These are phyloP conservation scores for Dioszegia aurantiaca DNA, from an alignment of 768 basidiomycete species.

Conservation along the genomic window DNA sequence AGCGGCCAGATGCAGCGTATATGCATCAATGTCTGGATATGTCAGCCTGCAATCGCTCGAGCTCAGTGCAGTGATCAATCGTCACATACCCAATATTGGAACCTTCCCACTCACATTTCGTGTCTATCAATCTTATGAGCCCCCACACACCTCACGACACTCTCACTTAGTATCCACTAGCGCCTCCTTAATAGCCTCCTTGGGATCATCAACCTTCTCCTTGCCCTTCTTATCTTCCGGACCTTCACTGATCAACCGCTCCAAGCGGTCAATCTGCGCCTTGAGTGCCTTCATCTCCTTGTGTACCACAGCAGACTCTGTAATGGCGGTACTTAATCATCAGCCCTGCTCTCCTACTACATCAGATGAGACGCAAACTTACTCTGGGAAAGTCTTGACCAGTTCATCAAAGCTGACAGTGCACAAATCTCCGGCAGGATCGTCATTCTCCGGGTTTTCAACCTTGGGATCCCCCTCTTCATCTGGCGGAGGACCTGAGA, in stretches of 20 bases:
- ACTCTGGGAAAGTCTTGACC: conserved; percentile 48
- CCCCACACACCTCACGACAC: too few relatives aligned
- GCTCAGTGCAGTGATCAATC: too few relatives aligned
- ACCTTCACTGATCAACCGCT: conserved; percentile 26
- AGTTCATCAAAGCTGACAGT: conserved; percentile 36
- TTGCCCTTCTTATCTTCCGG: conserved; percentile 16
- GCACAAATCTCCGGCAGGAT: conserved; percentile 63
- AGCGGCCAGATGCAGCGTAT: too few relatives aligned
- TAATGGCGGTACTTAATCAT: conserved; percentile 44
- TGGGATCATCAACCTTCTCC: conserved; percentile 12
- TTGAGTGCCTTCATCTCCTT: conserved; percentile 37
- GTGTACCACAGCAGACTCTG: conserved; percentile 40
- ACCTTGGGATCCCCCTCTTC: conserved; percentile 53
- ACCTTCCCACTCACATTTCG: too few relatives aligned
- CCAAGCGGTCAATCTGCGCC: conserved; percentile 40
- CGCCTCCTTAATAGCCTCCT: conserved; percentile 14
- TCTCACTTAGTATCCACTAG: conserved; percentile 10
- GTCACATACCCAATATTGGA: too few relatives aligned
- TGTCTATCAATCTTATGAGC: too few relatives aligned
- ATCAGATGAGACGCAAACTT: conserved; percentile 13
- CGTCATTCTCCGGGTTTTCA: conserved; percentile 71
- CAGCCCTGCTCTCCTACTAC: conserved; percentile 8
- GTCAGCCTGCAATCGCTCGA: too few relatives aligned
- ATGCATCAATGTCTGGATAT: too few relatives aligned
- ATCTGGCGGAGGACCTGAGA: conserved; percentile 38